Evolutionary conservation across 2,329 filamentous ascomycete species (phyloP).

Genomic region (Zopfia rhizophila): DNA sequence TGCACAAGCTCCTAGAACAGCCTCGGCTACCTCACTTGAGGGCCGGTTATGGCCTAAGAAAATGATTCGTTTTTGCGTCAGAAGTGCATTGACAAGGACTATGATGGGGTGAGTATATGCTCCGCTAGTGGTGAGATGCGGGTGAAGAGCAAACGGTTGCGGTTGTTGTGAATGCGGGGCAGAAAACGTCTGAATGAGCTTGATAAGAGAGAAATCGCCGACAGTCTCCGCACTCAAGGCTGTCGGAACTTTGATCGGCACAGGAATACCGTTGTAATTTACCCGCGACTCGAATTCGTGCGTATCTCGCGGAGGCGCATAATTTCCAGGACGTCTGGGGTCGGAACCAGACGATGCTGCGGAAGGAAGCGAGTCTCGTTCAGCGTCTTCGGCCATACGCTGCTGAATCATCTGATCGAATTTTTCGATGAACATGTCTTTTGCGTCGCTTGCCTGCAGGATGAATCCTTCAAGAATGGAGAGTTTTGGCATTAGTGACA

Average conservation of each 20-base stretch:
- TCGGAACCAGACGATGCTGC: constrained; percentile 51
- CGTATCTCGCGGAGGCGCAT: constrained; percentile 87
- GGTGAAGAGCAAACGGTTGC: constrained; percentile 85
- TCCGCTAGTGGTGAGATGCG: constrained; percentile 93
- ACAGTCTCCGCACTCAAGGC: constrained; percentile 95
- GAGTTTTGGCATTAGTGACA: constrained; percentile 89
- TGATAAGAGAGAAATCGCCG: constrained; percentile 96
- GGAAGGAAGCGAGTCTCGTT: constrained; percentile 39
- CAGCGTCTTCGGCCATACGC: constrained; percentile 73
- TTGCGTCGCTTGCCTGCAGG: constrained; percentile 88
- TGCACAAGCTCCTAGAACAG: constrained; percentile 96
- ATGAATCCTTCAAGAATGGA: constrained; percentile 86
- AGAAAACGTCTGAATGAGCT: constrained; percentile 94
- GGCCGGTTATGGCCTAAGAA: constrained; percentile 96
- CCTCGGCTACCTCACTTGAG: constrained; percentile 94
- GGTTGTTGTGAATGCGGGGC: constrained; percentile 82
- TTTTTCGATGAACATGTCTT: constrained; percentile 97
- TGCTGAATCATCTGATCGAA: constrained; percentile 94
- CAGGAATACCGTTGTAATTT: constrained; percentile 94
- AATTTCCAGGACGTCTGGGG: constrained; percentile 68
- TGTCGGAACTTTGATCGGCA: constrained; percentile 95
- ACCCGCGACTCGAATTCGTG: constrained; percentile 98
- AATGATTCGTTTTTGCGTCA: constrained; percentile 96
- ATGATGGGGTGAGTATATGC: constrained; percentile 92
- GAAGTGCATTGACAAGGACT: constrained; percentile 89